Percentiles rank a stretch among this genome's conserved stretches.
Evolutionary conservation across 2,329 filamentous ascomycete species (phyloP).

Genomic region (Neospermospora avenae): DNA sequence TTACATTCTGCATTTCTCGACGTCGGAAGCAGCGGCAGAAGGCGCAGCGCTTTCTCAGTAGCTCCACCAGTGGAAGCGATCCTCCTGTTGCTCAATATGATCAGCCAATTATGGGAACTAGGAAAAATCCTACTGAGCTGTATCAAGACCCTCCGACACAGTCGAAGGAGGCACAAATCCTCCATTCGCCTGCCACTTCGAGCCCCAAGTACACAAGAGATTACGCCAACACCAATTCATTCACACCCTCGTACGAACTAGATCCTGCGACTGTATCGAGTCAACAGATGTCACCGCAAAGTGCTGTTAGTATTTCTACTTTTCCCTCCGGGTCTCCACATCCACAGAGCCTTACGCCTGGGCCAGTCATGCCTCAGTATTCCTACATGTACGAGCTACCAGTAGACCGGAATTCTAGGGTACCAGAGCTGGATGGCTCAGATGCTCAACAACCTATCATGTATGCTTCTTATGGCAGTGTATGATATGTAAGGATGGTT

Average conservation of each 20-base stretch:
- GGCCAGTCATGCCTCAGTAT: background rate
- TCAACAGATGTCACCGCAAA: background rate
- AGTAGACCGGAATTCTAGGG: background rate
- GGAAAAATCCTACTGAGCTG: background rate
- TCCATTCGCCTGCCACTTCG: background rate
- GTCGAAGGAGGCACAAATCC: background rate
- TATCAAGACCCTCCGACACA: background rate
- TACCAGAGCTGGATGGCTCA: background rate
- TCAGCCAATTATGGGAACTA: background rate
- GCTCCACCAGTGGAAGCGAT: background rate
- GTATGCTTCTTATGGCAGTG: background rate
- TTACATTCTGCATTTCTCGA: conserved; percentile 1
- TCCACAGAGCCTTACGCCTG: background rate
- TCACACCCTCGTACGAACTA: background rate
- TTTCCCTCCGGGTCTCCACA: background rate
- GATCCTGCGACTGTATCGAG: background rate
- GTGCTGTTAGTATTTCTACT: background rate
- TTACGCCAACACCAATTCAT: background rate
- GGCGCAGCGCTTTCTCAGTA: background rate
- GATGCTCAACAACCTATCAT: too few relatives aligned
- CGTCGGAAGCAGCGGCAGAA: background rate
- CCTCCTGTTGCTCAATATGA: background rate
- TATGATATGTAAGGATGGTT: background rate
- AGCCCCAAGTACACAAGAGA: background rate
- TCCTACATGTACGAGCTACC: background rate